phyloP scores from a whole-genome alignment of 495 filamentous ascomycete genomes.

The Neurospora sp. region DNA sequence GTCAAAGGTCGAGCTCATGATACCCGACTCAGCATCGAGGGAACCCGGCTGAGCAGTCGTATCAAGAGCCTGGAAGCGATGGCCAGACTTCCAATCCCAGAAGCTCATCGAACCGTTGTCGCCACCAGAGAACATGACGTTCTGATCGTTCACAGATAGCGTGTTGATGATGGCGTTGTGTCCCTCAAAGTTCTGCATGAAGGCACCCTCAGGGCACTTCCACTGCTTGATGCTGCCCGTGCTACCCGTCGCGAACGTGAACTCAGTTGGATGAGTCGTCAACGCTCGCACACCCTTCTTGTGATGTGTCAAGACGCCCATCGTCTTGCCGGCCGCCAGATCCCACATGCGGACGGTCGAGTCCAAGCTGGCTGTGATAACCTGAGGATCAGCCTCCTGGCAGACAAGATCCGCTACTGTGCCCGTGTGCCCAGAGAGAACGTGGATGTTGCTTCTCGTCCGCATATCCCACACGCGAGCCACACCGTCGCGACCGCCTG shows the following conservation, averaged over 20 bases:
- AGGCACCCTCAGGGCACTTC: slow-evolving; percentile 96
- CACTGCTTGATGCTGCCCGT: slow-evolving; percentile 97
- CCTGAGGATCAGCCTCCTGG: slow-evolving; percentile 93
- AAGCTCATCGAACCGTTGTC: slow-evolving; percentile 96
- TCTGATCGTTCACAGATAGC: slow-evolving; percentile 85
- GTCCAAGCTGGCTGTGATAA: slow-evolving; percentile 87
- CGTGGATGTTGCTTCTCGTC: slow-evolving; percentile 89
- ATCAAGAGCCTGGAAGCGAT: slow-evolving; percentile 79
- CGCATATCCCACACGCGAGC: slow-evolving; percentile 98
- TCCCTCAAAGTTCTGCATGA: slow-evolving; percentile 99
- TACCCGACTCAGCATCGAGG: slow-evolving; percentile 85
- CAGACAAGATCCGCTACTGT: slow-evolving; percentile 84
- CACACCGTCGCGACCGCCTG: slow-evolving; percentile 89
- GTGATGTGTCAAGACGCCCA: slow-evolving; percentile 95
- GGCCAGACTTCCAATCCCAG: slow-evolving; percentile 98
- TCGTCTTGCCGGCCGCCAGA: slow-evolving; percentile 88
- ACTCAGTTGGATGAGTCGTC: slow-evolving; percentile 80
- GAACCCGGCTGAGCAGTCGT: slow-evolving; percentile 90
- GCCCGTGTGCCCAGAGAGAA: slow-evolving; percentile 78
- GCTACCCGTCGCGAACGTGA: slow-evolving; percentile 89
- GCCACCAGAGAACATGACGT: slow-evolving; percentile 88
- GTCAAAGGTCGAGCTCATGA: slow-evolving; percentile 91
- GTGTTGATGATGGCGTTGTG: slow-evolving; percentile 96
- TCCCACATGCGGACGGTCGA: slow-evolving; percentile 93
- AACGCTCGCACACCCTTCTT: slow-evolving; percentile 93